Base-by-base conservation (phyloP, 2,329 filamentous ascomycete genomes). In the Pseudogymnoascus verrucosus region DNA sequence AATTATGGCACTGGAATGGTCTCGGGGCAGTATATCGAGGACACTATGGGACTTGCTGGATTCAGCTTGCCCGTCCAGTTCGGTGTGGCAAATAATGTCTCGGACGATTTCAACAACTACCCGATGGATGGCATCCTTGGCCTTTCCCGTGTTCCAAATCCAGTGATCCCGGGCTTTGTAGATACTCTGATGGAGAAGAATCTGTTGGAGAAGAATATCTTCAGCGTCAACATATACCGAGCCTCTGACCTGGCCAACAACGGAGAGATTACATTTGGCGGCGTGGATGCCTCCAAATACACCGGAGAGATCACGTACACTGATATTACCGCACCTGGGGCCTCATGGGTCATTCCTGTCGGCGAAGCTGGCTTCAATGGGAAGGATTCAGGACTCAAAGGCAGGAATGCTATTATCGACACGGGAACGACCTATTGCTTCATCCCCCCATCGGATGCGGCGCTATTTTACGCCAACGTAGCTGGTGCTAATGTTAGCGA, bases 51-150 rank as follows among this genome's bases (percentile, higher is more conserved):
- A 3, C 77, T 96, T 67, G 89, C 86, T 1, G 85, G 84, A 14
- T 78, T 93, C 66, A 82, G 80, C 44, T 72, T 91, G 12, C 74
- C 80, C 1, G 81, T 91, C 69, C 79, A 84, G 2, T 90, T 96
- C 70, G 92, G 92, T 4, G 76, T 93, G 65, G 90, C 89, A 21
- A 83, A 82, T 36, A 82, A 82, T 23, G 89, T 89, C 1, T 91
- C 90, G 0, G 76, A 84, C 61, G 87, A 95, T 67, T 96, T 96
- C 74, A 76, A 79, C 28, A 82, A 83, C 62, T 96, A 93, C 69
- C 89, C 90, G 1, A 92, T 96, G 75, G 92, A 96, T 73, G 92
- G 92, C 23, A 96, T 96, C 60, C 78, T 96, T 2, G 92, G 91
- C 3, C 77, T 96, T 23, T 89, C 89, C 14, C 86, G 87, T 69